phyloP scores from a whole-genome alignment of 2,329 filamentous ascomycete genomes.

The Cadophora luteo-olivacea region DNA sequence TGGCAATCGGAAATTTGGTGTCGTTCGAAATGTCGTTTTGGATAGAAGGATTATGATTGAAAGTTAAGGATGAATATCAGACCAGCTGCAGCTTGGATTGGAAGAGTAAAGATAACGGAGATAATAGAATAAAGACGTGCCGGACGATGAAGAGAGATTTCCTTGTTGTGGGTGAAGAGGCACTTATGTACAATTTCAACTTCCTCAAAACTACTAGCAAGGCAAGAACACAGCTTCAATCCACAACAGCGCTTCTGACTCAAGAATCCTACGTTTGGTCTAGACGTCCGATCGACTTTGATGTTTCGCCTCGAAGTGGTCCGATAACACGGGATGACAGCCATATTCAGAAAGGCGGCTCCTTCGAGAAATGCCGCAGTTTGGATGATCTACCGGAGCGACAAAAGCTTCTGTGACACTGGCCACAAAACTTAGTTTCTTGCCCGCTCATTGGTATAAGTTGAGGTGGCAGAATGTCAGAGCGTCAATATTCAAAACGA shows the following conservation, averaged over 20 bases:
- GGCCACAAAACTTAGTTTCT: neutral
- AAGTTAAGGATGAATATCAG: constrained; percentile 5
- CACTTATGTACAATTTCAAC: neutral
- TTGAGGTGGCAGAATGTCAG: neutral
- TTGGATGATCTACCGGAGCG: neutral
- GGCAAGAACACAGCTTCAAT: neutral
- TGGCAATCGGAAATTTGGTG: neutral
- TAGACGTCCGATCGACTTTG: neutral
- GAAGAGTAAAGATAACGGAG: neutral
- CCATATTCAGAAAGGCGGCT: neutral
- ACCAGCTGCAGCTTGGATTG: constrained; percentile 10
- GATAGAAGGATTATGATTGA: neutral
- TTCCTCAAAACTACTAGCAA: neutral
- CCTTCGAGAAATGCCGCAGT: constrained; percentile 3
- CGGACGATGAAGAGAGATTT: constrained; percentile 17
- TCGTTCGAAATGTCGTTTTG: neutral
- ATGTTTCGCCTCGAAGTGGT: constrained; percentile 8
- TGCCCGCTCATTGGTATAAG: neutral
- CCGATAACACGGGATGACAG: neutral
- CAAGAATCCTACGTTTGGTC: neutral
- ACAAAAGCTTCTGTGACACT: neutral
- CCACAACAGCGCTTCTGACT: neutral
- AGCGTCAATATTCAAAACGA: neutral
- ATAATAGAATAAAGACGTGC: constrained; percentile 7
- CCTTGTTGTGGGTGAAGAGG: neutral